phyloP scores from a whole-genome alignment of 208 protist genomes.

The Porcisia deanei region DNA sequence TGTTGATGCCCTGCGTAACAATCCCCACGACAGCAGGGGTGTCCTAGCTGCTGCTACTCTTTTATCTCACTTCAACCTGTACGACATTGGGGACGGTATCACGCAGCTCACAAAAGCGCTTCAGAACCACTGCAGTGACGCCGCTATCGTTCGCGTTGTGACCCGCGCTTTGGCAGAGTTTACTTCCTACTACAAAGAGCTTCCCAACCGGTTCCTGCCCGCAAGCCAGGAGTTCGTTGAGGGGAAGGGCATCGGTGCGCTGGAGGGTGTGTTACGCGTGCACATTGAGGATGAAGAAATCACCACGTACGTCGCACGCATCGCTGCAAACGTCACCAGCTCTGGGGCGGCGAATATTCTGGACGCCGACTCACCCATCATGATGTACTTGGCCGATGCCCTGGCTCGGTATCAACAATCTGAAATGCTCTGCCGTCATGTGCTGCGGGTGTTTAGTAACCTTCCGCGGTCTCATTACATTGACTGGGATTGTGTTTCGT shows the following conservation, averaged over 20 bases:
- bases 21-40: constrained; percentile 46
- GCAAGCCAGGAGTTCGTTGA: constrained; percentile 73
- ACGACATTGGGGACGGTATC: constrained; percentile 82
- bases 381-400: constrained; percentile 69
- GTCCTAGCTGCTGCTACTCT: constrained; percentile 65
- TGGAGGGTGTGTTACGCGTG: constrained; percentile 72
- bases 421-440: constrained; percentile 70
- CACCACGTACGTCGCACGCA: constrained; percentile 62
- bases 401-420: constrained; percentile 63
- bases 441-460: constrained; percentile 83
- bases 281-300: constrained; percentile 76
- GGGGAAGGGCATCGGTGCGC: constrained; percentile 59
- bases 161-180: constrained; percentile 83
- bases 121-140: constrained; percentile 50
- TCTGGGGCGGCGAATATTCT: constrained; percentile 50
- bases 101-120: constrained; percentile 72
- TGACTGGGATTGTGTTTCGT: constrained; percentile 71
- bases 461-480: constrained; percentile 76
- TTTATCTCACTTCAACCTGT: constrained; percentile 88
- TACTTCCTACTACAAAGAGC: constrained; percentile 81
- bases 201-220: constrained; percentile 67
- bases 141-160: constrained; percentile 47
- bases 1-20: constrained; percentile 59
- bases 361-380: constrained; percentile 57
- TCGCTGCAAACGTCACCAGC: constrained; percentile 79